These are phyloP conservation scores for Sporormia fimetaria DNA, from an alignment of 495 filamentous ascomycete species.

Conservation along the genomic window DNA sequence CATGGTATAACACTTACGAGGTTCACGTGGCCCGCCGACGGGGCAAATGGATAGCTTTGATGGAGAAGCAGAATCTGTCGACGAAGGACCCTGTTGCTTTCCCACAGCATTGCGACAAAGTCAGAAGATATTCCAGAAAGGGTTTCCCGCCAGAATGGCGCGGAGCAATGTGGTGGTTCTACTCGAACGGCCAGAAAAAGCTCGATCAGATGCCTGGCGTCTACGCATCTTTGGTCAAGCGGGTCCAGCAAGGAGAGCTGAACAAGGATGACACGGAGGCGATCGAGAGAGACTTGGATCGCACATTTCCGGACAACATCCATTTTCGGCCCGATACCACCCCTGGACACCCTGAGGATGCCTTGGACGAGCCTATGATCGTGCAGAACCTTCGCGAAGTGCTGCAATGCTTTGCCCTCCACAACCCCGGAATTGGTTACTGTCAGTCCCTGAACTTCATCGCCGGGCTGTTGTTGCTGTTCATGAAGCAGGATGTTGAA, in stretches of 20 bases:
- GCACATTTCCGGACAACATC: slow-evolving; percentile 92
- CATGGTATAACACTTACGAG: slow-evolving; percentile 63
- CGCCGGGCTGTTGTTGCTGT: slow-evolving; percentile 87
- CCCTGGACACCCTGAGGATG: slow-evolving; percentile 20
- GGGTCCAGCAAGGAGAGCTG: slow-evolving; percentile 50
- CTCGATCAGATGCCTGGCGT: slow-evolving; percentile 60
- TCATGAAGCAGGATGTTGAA: slow-evolving; percentile 65
- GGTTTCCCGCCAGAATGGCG: slow-evolving; percentile 91
- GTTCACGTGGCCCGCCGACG: slow-evolving; percentile 56
- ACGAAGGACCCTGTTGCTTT: slow-evolving; percentile 63
- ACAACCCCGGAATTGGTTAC: slow-evolving; percentile 84
- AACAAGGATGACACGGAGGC: slow-evolving; percentile 68
- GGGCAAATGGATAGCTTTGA: slow-evolving; percentile 68
- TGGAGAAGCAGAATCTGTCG: slow-evolving; percentile 64
- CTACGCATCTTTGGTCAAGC: slow-evolving; percentile 57
- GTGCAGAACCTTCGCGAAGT: slow-evolving; percentile 73
- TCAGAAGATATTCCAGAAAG: slow-evolving; percentile 84
- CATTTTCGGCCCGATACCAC: slow-evolving; percentile 65
- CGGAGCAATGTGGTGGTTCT: slow-evolving; percentile 93
- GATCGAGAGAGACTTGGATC: slow-evolving; percentile 88
- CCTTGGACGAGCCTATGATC: slow-evolving; percentile 56
- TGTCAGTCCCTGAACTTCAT: slow-evolving; percentile 97
- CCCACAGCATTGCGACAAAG: slow-evolving; percentile 64
- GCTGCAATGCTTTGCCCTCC: slow-evolving; percentile 76
- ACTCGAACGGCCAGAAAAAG: slow-evolving; percentile 67